A percentile compares a stretch with the other conserved stretches of the same genome.
phyloP scores from a whole-genome alignment of 305 asterid genomes.

The Fraxinus floribunda region DNA sequence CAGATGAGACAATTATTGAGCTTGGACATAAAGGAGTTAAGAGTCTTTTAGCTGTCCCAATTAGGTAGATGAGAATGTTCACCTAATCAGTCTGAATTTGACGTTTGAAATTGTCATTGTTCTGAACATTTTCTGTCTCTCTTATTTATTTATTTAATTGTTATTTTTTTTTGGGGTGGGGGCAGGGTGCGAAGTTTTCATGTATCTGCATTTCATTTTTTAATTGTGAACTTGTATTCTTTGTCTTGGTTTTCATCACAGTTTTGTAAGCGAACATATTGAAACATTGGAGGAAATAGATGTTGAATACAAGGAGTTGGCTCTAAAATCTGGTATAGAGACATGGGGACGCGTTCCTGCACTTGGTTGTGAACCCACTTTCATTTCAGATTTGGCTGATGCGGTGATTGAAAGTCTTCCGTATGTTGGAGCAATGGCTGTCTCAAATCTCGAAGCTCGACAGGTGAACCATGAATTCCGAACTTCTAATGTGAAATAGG shows the following conservation, averaged over 20 bases:
- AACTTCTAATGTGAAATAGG: not conserved
- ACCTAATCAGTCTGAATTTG: not conserved
- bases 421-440: conserved; percentile 99
- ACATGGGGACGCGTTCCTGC: conserved; percentile 99
- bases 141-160: not conserved
- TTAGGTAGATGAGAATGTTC: conserved; percentile 53
- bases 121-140: not conserved
- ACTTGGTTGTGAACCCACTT: conserved; percentile 87
- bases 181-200: not conserved
- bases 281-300: conserved; percentile 98
- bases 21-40: conserved; percentile 91
- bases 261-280: conserved; percentile 96
- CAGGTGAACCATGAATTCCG: conserved; percentile 49
- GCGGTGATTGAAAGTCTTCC: conserved; percentile 99
- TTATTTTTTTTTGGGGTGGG: not conserved
- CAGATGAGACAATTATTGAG: conserved; percentile 88
- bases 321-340: conserved; percentile 82
- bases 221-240: conserved; percentile 20
- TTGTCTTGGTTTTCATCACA: conserved; percentile 29
- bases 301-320: conserved; percentile 96
- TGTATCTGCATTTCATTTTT: not conserved
- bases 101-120: not conserved
- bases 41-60: conserved; percentile 96
- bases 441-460: conserved; percentile 94
- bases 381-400: conserved; percentile 92